Evolutionary conservation across 225 moss, liverwort and hornwort genomes (phyloP).

Genomic region (Sphagnum contortum): DNA sequence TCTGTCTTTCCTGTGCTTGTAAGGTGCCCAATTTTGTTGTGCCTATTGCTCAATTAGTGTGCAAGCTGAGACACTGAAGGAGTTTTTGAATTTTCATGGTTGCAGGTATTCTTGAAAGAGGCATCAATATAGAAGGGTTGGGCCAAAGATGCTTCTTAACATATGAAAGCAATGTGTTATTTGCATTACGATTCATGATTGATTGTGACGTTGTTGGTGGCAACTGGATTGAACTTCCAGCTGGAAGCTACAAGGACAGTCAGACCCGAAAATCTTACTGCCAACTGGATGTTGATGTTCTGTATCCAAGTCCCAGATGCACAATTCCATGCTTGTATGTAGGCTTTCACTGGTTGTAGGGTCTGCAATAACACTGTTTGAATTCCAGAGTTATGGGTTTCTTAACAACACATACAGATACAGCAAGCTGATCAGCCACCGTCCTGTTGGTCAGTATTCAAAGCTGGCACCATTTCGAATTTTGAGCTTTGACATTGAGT

Average conservation of each 20-base stretch:
- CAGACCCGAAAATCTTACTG: slow-evolving; percentile 62
- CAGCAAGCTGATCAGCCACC: slow-evolving; percentile 70
- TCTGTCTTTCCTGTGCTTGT: no score
- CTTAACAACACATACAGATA: slow-evolving; percentile 51
- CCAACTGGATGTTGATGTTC: slow-evolving; percentile 80
- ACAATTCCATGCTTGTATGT: background rate
- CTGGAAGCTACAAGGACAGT: slow-evolving; percentile 48
- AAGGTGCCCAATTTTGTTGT: no score
- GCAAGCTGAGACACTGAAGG: no score
- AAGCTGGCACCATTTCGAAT: slow-evolving; percentile 99
- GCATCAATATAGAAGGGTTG: slow-evolving; percentile 74
- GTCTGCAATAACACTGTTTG: background rate
- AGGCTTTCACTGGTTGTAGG: background rate
- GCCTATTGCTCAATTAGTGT: no score
- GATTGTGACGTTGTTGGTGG: slow-evolving; percentile 91
- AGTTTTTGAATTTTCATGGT: background rate
- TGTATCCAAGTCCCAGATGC: slow-evolving; percentile 44
- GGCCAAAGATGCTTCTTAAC: slow-evolving; percentile 75
- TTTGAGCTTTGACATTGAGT: slow-evolving; percentile 96
- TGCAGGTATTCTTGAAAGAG: slow-evolving; percentile 85
- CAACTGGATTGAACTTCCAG: slow-evolving; percentile 89
- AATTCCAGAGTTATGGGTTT: background rate
- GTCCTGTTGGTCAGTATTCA: slow-evolving; percentile 68
- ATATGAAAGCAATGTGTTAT: slow-evolving; percentile 95
- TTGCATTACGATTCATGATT: slow-evolving; percentile 98